phyloP scores from a whole-genome alignment of 306 rosid genomes.

The Acacia acuminata region DNA sequence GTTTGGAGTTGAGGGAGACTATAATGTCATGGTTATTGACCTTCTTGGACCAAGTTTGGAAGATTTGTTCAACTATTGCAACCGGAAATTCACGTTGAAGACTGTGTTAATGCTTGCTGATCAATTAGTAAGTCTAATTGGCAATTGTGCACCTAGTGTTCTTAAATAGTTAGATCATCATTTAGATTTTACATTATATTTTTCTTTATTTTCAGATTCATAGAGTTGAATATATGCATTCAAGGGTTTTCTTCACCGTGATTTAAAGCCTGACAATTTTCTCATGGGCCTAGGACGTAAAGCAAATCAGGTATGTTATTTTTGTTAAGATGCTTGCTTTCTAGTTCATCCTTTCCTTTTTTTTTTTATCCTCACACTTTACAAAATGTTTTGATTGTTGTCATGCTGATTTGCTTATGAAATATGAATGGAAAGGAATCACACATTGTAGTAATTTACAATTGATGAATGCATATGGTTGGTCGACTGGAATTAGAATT shows the following conservation, averaged over 20 bases:
- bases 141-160: conserved; percentile 22
- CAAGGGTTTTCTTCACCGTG: conserved; percentile 99
- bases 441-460: background rate
- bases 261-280: conserved; percentile 98
- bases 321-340: conserved; percentile 28
- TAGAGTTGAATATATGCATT: conserved; percentile 98
- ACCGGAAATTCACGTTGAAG: conserved; percentile 85
- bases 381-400: background rate
- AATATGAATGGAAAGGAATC: background rate
- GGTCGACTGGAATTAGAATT: background rate
- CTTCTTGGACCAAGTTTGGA: conserved; percentile 99
- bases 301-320: conserved; percentile 84
- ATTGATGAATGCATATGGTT: background rate
- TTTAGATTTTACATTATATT: conserved; percentile 13
- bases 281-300: conserved; percentile 98
- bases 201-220: conserved; percentile 66
- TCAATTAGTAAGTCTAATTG: conserved; percentile 74
- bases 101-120: conserved; percentile 97
- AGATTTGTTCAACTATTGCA: conserved; percentile 97
- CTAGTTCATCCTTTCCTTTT: background rate
- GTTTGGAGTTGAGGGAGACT: conserved; percentile 99
- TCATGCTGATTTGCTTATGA: conserved; percentile 7
- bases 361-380: background rate
- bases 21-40: conserved; percentile 93
- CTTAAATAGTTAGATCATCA: conserved; percentile 26